Conservation (phyloP, 2,329 filamentous ascomycete genomes). For the Teratosphaeria destructans region DNA sequence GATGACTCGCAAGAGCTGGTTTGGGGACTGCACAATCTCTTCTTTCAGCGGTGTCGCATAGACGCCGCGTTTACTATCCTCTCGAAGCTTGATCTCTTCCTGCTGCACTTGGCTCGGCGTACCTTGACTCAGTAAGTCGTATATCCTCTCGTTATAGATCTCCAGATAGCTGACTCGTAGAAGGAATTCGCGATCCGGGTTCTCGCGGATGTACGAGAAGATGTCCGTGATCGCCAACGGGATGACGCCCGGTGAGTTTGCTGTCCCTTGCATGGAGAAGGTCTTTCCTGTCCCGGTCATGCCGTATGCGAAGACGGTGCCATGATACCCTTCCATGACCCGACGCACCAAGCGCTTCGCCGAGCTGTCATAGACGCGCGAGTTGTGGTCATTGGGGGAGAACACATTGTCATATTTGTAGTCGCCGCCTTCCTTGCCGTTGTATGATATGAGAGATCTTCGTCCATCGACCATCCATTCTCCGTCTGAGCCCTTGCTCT, state of each 20-base stretch:
- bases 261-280: conserved; percentile 98
- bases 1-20: conserved; percentile 87
- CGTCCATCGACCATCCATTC: conserved; percentile 91
- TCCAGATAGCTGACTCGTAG: conserved; percentile 95
- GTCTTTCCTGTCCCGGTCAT: conserved; percentile 99
- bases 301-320: conserved; percentile 95
- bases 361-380: conserved; percentile 84
- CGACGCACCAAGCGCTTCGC: conserved; percentile 89
- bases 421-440: conserved; percentile 81
- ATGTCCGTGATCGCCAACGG: conserved; percentile 96
- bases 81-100: conserved; percentile 93
- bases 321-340: conserved; percentile 98
- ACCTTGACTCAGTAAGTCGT: conserved; percentile 73
- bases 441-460: conserved; percentile 69
- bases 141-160: conserved; percentile 97
- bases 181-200: conserved; percentile 85
- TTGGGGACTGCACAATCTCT: conserved; percentile 96
- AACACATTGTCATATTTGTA: conserved; percentile 98
- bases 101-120: conserved; percentile 52
- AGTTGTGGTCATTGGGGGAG: conserved; percentile 84
- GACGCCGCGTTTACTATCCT: conserved; percentile 91
- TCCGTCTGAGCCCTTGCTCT: conserved; percentile 52
- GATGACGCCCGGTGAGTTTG: conserved; percentile 89
- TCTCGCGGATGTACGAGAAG: conserved; percentile 97
- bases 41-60: conserved; percentile 95